Evolutionary conservation across 352 stramenopile species (phyloP), one percentile per base, ranked within the genome.

Genomic region (Phytophthora melonis): DNA sequence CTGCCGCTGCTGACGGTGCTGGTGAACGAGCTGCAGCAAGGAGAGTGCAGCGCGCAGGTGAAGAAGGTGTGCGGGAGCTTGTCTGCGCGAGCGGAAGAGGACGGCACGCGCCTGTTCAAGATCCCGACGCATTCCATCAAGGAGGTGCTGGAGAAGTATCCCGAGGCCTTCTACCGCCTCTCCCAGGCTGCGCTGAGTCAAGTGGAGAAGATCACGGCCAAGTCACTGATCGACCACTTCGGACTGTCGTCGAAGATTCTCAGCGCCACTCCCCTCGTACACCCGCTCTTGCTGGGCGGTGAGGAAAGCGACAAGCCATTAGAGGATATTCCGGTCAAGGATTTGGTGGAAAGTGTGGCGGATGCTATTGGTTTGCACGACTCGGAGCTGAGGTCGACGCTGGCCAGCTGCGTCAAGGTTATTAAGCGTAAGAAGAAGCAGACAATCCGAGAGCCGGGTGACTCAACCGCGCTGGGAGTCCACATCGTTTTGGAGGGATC

Each of bases 161-260:
- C 90, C 5, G 87, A 94, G 45, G 86, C 82, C 13, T 90, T 94
- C 57, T 92, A 92, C 36, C 88, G 88, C 36, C 70, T 95, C 1
- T 80, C 87, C 4, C 88, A 97, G 71, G 81, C 87, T 3, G 83
- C 85, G 14, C 66, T 97, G 19, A 93, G 80, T 62, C 90, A 97
- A 81, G 82, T 93, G 30, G 88, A 97, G 67, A 92, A 91, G 53
- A 93, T 97, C 60, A 95, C 90, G 2, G 68, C 82, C 5, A 92
- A 91, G 53, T 90, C 90, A 8, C 63, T 97, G 7, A 82, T 95
- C 23, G 86, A 97, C 58, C 89, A 97, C 57, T 97, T 97, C 71
- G 90, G 90, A 9, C 59, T 95, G 8, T 67, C 72, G 7, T 68
- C 72, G 0, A 79, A 83, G 65, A 83, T 89, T n/a, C 70, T 89